Conservation (phyloP, 192 early-diverging fungal genomes). For the Borealophlyctis nickersoniae region DNA sequence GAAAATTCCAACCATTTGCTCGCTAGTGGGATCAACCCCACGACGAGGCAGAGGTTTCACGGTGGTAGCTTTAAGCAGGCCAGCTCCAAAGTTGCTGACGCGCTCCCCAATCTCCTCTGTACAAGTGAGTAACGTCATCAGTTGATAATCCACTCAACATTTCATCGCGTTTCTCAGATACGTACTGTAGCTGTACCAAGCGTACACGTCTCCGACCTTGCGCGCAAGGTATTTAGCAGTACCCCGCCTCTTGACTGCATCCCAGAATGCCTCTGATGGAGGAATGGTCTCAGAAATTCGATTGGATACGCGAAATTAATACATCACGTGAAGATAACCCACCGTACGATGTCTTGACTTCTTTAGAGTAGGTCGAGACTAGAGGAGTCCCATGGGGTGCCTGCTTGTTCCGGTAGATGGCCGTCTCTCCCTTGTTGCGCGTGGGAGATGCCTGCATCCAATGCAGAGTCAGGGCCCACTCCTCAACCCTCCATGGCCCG, state of each 20-base stretch:
- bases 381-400: slow-evolving; percentile 25
- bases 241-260: slow-evolving; percentile 22
- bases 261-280: slow-evolving; percentile 44
- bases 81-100: slow-evolving; percentile 40
- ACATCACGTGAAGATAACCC: background rate
- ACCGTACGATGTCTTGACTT: slow-evolving; percentile 33
- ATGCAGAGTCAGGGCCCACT: background rate
- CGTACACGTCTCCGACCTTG: slow-evolving; percentile 25
- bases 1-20: slow-evolving; percentile 35
- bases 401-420: slow-evolving; percentile 27
- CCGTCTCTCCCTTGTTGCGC: slow-evolving; percentile 32
- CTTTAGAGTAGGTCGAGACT: background rate
- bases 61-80: slow-evolving; percentile 24
- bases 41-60: slow-evolving; percentile 2
- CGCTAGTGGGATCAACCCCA: slow-evolving; percentile 17
- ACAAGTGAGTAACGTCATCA: background rate
- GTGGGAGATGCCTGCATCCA: slow-evolving; percentile 16
- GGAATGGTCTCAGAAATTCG: background rate
- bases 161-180: background rate
- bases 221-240: slow-evolving; percentile 34
- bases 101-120: slow-evolving; percentile 30
- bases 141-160: background rate
- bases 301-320: background rate
- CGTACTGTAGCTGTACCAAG: slow-evolving; percentile 32
- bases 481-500: background rate